Base-by-base conservation (phyloP, 257 asterid genomes). In the Jasminum sambac region DNA sequence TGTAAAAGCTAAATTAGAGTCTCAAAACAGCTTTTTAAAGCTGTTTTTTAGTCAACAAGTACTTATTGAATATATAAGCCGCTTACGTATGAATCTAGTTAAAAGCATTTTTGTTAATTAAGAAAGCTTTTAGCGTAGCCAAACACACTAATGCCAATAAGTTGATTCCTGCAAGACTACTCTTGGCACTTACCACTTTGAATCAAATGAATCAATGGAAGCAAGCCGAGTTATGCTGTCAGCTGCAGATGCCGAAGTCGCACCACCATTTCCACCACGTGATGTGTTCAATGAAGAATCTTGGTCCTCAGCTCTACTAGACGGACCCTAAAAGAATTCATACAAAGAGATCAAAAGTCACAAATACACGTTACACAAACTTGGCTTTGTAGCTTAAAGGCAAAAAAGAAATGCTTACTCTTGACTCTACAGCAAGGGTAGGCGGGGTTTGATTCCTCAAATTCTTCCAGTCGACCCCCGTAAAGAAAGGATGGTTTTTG, bases 161-260 rank as follows among this genome's bases (percentile, higher is more conserved):
- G 8, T 10, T 23, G 30, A 55, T 9, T 10, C 34, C 62, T 7
- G 11, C 1, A 55, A 55, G 62, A 55, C 5, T 8, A 46, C 16
- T 60, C 4, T 14, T 14, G 13, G 55, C 5, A 60, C 84, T 74
- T 74, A 91, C 99, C 99, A 95, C 86, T 88, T 91, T 61, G 99
- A 95, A 72, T 95, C 99, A 24, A 91, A 91, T 62, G 99, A 95
- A 77, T 95, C 99, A 11, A 95, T 95, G 3, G 99, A 91, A 55
- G 99, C 98, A 50, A 95, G 98, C 79, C 96, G 86, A 69, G 98
- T 95, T 74, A 95, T 64, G 84, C 93, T 95, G 64, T 86, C 90
- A 64, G 86, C 72, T 76, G 85, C 96, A 8, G 95, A 87, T 78
- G 86, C 79, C 26, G 89, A 79, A 10, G 88, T 39, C 42, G 81